Percentiles rank a stretch among this genome's conserved stretches.
Conservation (phyloP, 2,329 filamentous ascomycete species). For the Diaporthe eres region DNA sequence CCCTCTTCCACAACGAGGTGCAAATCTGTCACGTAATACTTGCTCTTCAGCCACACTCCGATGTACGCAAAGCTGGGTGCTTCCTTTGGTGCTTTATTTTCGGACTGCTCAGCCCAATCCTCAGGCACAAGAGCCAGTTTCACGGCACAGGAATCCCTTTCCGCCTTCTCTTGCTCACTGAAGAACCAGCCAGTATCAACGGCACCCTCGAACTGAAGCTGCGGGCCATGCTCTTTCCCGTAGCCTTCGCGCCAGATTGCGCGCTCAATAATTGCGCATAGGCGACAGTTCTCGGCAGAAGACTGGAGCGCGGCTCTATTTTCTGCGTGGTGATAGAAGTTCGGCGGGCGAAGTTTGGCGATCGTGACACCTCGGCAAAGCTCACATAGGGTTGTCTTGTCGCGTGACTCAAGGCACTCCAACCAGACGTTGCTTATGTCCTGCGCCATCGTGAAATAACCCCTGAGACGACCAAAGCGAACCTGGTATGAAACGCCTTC, state of each 20-base stretch:
- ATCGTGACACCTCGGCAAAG: conserved; percentile 6
- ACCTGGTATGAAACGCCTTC: neutral
- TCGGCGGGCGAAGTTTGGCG: conserved; percentile 10
- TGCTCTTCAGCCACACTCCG: conserved; percentile 16
- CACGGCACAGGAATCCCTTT: conserved; percentile 14
- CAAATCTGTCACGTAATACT: neutral
- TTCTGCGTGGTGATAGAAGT: conserved; percentile 22
- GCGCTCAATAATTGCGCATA: conserved; percentile 16
- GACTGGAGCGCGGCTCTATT: conserved; percentile 9
- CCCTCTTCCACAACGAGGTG: conserved; percentile 25
- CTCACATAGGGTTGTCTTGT: conserved; percentile 16
- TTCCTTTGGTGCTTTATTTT: neutral
- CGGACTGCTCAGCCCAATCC: neutral
- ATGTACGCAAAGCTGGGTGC: neutral
- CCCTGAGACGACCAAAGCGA: neutral
- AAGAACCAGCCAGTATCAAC: neutral
- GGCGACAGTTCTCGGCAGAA: conserved; percentile 3
- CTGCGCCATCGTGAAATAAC: neutral
- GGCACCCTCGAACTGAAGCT: conserved; percentile 17
- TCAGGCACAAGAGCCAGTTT: conserved; percentile 18
- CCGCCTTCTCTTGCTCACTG: neutral
- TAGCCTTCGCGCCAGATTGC: neutral
- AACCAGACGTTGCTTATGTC: neutral
- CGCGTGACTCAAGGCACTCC: neutral
- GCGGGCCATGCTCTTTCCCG: neutral